phyloP scores from a whole-genome alignment of 2,329 filamentous ascomycete species.

The Phyllosticta citriasiana region DNA sequence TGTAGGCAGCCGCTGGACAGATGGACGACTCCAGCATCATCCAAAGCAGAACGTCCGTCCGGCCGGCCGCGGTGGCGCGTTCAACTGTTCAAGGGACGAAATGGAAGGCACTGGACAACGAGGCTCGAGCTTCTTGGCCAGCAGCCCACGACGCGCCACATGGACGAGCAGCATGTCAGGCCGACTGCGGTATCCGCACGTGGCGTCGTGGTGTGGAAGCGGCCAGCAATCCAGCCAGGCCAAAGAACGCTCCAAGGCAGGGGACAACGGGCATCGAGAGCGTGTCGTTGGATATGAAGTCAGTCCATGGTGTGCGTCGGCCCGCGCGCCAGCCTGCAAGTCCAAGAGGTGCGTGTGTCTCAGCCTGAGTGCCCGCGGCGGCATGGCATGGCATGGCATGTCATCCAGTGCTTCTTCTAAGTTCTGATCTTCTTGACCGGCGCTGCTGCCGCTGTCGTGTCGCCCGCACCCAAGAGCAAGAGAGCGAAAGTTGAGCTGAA shows the following conservation, averaged over 20 bases:
- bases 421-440: not conserved
- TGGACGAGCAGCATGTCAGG: not conserved
- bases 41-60: too few species aligned
- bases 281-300: not conserved
- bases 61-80: too few species aligned
- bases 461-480: too few species aligned
- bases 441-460: not conserved
- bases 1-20: too few species aligned
- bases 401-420: too few species aligned
- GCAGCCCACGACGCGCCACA: not conserved
- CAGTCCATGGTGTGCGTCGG: not conserved
- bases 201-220: not conserved
- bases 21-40: too few species aligned
- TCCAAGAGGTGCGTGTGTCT: not conserved
- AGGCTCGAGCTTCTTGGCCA: not conserved
- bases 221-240: not conserved
- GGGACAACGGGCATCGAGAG: not conserved
- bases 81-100: too few species aligned
- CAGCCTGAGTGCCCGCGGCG: not conserved
- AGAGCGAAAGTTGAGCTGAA: not conserved
- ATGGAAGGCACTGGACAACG: not conserved
- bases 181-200: not conserved
- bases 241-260: not conserved
- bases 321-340: not conserved
- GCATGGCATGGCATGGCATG: too few species aligned